Base-by-base conservation (phyloP, 352 stramenopile genomes). In the Pythium apleroticum region DNA sequence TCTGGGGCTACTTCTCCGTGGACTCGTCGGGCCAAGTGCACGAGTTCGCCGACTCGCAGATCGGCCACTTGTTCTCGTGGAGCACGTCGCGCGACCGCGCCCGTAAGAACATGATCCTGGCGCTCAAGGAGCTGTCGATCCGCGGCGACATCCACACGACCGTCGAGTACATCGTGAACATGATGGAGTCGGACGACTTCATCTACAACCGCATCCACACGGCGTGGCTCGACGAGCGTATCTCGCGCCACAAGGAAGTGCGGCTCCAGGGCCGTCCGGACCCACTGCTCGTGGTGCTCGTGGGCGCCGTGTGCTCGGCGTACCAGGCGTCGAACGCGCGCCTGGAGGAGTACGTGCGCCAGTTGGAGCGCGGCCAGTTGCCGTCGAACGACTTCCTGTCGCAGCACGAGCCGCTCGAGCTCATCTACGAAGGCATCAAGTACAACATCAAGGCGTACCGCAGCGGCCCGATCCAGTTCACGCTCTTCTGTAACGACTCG, bases 1-100 rank as follows among this genome's bases (percentile, higher is more conserved):
- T 99, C 24, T 99, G 98, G 98, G 98, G 98, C 20, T 99, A 99
- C 85, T 99, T 99, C 71, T 98, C 86, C 45, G 98, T 99, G 70
- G 97, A 99, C 76, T 98, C 92, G 71, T 99, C 91, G 25, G 98
- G 98, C 12, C 92, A 97, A 60, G 98, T 99, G 50, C 98, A 99
- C 83, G 98, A 99, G 86, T 99, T 99, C 81, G 98, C 98, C 11
- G 98, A 99, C 79, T 99, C 97, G 37, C 98, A 99, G 77, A 99
- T 99, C 82, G 98, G 98, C 27, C 98, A 99, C 81, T 85, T 99
- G 65, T 99, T 99, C 80, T 97, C 97, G 22, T 98, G 84, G 85
- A 97, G 96, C 52, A 85, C 80, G 52, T 97, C 97, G 60, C 85
- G 98, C 58, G 98, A 99, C 71, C 95, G 97, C 60, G 97, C 98